phyloP scores from a whole-genome alignment of 106 monocot species.

The Allium fistulosum region DNA sequence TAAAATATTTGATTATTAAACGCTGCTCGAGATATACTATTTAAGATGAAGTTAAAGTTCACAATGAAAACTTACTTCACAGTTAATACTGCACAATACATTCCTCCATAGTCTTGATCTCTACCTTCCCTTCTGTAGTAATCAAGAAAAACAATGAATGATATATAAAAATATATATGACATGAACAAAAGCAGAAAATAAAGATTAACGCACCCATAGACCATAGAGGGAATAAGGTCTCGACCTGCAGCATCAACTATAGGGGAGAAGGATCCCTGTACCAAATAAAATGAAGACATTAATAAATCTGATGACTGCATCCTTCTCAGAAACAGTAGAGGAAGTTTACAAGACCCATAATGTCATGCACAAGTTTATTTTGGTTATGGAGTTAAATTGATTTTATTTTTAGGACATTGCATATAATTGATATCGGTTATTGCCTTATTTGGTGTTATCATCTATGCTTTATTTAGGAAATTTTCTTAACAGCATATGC shows the following conservation, averaged over 20 bases:
- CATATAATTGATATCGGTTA: too few relatives aligned
- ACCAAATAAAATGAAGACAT: slow-evolving; percentile 4
- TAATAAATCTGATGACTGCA: too few relatives aligned
- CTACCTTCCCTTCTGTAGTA: slow-evolving; percentile 46
- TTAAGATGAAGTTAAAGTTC: neutral
- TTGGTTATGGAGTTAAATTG: too few relatives aligned
- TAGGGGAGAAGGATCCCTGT: slow-evolving; percentile 95
- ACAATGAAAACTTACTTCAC: slow-evolving; percentile 43
- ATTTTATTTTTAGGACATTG: too few relatives aligned
- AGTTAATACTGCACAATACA: slow-evolving; percentile 79
- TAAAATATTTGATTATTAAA: slow-evolving; percentile 1
- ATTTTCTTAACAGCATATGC: too few relatives aligned
- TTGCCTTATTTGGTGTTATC: too few relatives aligned
- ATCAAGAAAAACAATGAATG: neutral
- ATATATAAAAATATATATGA: neutral
- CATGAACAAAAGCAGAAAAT: neutral
- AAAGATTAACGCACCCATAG: slow-evolving; percentile 63
- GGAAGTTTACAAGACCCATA: too few relatives aligned
- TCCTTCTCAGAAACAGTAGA: too few relatives aligned
- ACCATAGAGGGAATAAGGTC: slow-evolving; percentile 94
- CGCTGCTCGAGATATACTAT: neutral
- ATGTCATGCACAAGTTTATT: too few relatives aligned
- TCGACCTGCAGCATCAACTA: slow-evolving; percentile 68
- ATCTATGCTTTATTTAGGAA: too few relatives aligned
- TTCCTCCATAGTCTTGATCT: slow-evolving; percentile 89